Conservation (phyloP, 1,139 yeast genomes). For the Yamadazyma siamensis region DNA sequence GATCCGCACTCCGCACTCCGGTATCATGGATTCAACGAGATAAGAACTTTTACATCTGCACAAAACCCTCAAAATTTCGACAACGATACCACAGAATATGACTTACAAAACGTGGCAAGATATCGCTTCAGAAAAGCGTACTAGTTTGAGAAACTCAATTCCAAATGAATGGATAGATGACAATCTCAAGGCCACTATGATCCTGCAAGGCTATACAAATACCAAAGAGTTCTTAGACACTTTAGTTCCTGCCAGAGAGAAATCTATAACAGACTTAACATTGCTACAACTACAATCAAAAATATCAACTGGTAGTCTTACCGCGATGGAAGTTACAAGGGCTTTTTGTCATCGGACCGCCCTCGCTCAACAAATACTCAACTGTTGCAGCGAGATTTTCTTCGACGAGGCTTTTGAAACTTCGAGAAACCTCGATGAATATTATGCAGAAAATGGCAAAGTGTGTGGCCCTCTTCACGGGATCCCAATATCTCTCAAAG, state of each 20-base stretch:
- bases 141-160: constrained; percentile 14
- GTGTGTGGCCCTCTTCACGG: constrained; percentile 64
- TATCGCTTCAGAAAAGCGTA: constrained; percentile 15
- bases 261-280: constrained; percentile 14
- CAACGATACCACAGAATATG: too few species aligned
- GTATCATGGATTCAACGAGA: too few species aligned
- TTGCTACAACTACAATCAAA: constrained; percentile 4
- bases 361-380: constrained; percentile 40
- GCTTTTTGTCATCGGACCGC: constrained; percentile 27
- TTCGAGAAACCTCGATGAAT: constrained; percentile 39
- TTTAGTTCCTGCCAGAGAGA: constrained; percentile 16
- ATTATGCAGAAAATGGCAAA: constrained; percentile 26
- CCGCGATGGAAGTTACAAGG: constrained; percentile 4
- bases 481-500: constrained; percentile 60
- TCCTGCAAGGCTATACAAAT: constrained; percentile 7
- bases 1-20: too few species aligned
- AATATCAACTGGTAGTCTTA: constrained; percentile 3
- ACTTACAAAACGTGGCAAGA: constrained; percentile 13
- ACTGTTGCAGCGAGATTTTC: constrained; percentile 31
- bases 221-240: constrained; percentile 12
- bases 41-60: too few species aligned
- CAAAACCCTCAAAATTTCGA: too few species aligned
- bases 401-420: constrained; percentile 20
- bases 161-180: constrained; percentile 21
- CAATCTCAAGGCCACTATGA: constrained; percentile 8